Percentiles rank a stretch among this genome's conserved stretches.
phyloP scores from a whole-genome alignment of 805 yeast species.

The Myxozyma neglecta region DNA sequence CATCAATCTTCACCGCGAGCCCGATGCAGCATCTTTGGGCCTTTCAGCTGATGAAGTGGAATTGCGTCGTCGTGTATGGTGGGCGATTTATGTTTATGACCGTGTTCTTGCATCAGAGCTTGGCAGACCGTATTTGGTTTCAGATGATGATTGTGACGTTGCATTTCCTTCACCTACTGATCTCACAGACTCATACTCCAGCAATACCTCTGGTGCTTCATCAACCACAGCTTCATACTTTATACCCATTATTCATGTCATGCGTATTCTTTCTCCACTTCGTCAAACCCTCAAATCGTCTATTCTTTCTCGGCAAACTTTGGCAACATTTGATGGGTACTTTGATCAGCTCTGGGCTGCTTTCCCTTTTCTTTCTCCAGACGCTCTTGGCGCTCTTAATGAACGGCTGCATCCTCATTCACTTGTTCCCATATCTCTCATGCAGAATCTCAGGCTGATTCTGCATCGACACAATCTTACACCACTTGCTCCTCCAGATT shows the following conservation, averaged over 20 bases:
- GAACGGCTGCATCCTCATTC: slow-evolving; percentile 15
- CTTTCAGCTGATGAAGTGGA: slow-evolving; percentile 16
- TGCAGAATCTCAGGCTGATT: slow-evolving; percentile 24
- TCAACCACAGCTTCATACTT: slow-evolving; percentile 16
- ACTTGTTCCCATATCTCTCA: slow-evolving; percentile 22
- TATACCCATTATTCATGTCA: slow-evolving; percentile 24
- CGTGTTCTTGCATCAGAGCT: slow-evolving; percentile 30
- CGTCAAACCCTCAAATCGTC: slow-evolving; percentile 15
- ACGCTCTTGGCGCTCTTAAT: background rate
- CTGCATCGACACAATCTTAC: slow-evolving; percentile 28
- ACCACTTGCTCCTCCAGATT: slow-evolving; percentile 21
- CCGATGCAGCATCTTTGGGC: background rate
- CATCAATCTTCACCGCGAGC: slow-evolving; percentile 25
- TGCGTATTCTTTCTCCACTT: slow-evolving; percentile 20
- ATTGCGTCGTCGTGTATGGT: slow-evolving; percentile 33
- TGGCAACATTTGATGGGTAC: slow-evolving; percentile 25
- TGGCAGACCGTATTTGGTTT: slow-evolving; percentile 22
- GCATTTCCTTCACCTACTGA: slow-evolving; percentile 28
- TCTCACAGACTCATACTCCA: background rate
- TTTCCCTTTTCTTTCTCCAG: slow-evolving; percentile 22
- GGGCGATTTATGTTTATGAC: slow-evolving; percentile 36
- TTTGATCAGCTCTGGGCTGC: slow-evolving; percentile 24
- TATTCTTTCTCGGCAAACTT: slow-evolving; percentile 15
- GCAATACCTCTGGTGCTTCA: background rate
- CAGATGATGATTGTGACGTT: slow-evolving; percentile 29